Evolutionary conservation across 805 yeast genomes (phyloP).

Genomic region (Blastobotrys peoriensis): DNA sequence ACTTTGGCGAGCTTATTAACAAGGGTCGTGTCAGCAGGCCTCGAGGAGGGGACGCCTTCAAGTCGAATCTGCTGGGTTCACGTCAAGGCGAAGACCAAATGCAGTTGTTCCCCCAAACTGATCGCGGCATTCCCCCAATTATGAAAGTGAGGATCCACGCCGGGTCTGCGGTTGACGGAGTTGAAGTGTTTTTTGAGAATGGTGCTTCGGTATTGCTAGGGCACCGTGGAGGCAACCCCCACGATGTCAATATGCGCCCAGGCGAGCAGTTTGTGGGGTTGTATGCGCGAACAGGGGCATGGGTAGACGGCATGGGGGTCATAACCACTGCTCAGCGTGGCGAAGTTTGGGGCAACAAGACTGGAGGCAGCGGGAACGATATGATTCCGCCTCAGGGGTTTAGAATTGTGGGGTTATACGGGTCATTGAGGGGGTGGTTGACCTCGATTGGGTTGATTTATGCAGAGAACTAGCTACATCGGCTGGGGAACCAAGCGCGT

Average conservation of each 20-base stretch:
- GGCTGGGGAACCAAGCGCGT: no score
- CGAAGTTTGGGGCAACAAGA: conserved; percentile 57
- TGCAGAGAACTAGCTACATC: conserved; percentile 11
- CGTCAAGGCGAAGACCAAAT: conserved; percentile 24
- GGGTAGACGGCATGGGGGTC: conserved; percentile 86
- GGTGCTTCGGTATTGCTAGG: conserved; percentile 31
- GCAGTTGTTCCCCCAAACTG: conserved; percentile 27
- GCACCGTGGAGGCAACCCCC: conserved; percentile 33
- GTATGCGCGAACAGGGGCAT: conserved; percentile 66
- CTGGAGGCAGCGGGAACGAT: conserved; percentile 59
- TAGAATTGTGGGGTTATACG: conserved; percentile 63
- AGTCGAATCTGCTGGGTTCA: conserved; percentile 20
- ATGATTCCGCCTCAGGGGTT: conserved; percentile 61
- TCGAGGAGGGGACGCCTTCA: conserved; percentile 9
- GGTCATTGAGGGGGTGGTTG: conserved; percentile 64
- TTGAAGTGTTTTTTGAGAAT: conserved; percentile 43
- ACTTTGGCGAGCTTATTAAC: conserved; percentile 36
- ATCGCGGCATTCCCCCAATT: conserved; percentile 21
- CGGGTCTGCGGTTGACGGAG: conserved; percentile 79
- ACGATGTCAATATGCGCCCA: conserved; percentile 44
- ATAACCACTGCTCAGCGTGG: conserved; percentile 42
- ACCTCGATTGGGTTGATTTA: conserved; percentile 69
- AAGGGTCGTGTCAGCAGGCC: conserved; percentile 4
- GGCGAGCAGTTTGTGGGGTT: conserved; percentile 61
- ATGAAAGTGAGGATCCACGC: conserved; percentile 57